Evolutionary conservation across 2,329 filamentous ascomycete species (phyloP), one percentile per base, ranked within the genome.

Genomic region (Claviceps pazoutovae): DNA sequence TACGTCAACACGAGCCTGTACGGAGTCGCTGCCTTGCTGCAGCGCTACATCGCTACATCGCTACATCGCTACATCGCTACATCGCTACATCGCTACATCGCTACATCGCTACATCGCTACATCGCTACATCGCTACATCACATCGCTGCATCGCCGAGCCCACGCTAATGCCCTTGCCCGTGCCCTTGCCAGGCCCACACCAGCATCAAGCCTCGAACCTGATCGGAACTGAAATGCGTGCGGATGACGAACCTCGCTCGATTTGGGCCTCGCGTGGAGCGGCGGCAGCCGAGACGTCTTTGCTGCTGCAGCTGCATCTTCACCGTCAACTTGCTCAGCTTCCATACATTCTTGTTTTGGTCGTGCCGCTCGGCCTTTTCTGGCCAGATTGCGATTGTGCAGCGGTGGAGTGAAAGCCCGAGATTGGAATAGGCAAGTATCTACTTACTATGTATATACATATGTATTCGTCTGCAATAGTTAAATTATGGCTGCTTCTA

Each of bases 401-500:
- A 9, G 30, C 30, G 30, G 30, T 34, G 30, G 9, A 34, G 30
- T 34, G 9, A 11, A 34, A 11, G 30, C 9, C 30, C 30, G 30
- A 34, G 30, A 34, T 11, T 34, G 30, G 30, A 34, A 34, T 34
- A 34, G 30, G 30, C 11, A 34, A 3, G 30, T 30, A 26, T 26
- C 23, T 26, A 26, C 21, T 21, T 1, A 19, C 1, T 23, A 23
- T 23, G 23, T 23, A 8, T 1, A 1, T 34, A 34, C 30, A 9
- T 34, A 11, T 9, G 1, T 1, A 34, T 11, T 34, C 30, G 30
- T 34, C 30, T 34, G 30, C 1, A 34, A 11, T 34, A 34, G 30
- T 34, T 34, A 34, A 34, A 34, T 34, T 34, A 34, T 34, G 30
- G 30, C 30, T 11, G 46, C 53, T 54, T 54, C 50, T 52, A 51